Evolutionary conservation across 2,329 filamentous ascomycete species (phyloP).

Genomic region (Colletotrichum incanum): DNA sequence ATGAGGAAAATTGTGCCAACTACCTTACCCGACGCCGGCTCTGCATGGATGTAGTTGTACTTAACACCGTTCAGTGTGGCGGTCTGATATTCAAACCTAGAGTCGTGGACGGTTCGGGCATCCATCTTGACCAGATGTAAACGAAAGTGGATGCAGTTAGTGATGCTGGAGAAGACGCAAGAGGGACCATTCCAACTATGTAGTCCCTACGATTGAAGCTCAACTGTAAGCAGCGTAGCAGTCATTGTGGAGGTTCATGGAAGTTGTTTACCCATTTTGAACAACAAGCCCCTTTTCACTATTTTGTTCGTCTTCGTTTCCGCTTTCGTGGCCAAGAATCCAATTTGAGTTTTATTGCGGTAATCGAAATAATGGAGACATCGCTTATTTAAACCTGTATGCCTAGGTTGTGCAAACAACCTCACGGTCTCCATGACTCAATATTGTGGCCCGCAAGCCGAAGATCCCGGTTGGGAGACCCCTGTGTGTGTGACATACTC

Average conservation of each 20-base stretch:
- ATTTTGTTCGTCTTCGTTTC: not conserved
- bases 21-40: constrained; percentile 55
- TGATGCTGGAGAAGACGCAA: not conserved
- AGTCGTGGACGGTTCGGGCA: not conserved
- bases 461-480: not conserved
- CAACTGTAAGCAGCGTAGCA: not conserved
- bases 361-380: too few relatives aligned
- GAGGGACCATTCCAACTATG: constrained; percentile 31
- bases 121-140: constrained; percentile 4
- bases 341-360: not conserved
- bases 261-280: not conserved
- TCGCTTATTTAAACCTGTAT: not conserved
- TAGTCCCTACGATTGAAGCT: not conserved
- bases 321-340: not conserved
- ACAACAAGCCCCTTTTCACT: not conserved
- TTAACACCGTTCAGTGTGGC: constrained; percentile 62
- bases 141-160: constrained; percentile 4
- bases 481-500: not conserved
- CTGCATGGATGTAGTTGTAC: constrained; percentile 73
- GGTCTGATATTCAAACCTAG: constrained; percentile 23
- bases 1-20: constrained; percentile 62
- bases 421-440: not conserved
- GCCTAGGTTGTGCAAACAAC: not conserved
- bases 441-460: not conserved
- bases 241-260: constrained; percentile 2